A percentile compares a stretch with the other conserved stretches of the same genome.
phyloP scores from a whole-genome alignment of 176 grass and related monocot genomes.

The Aegilops umbellulata region DNA sequence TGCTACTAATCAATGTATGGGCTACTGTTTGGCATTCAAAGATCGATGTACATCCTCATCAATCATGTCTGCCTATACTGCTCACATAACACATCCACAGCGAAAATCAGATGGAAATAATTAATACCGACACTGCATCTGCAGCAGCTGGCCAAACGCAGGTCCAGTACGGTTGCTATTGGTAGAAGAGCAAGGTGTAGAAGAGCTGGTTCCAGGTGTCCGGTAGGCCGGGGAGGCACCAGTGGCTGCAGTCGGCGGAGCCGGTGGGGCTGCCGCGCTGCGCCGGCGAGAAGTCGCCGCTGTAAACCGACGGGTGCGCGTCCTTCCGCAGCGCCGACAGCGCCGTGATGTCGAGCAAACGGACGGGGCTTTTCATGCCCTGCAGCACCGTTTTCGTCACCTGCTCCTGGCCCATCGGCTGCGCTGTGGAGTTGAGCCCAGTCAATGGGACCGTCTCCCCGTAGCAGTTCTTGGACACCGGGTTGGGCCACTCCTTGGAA shows the following conservation, averaged over 20 bases:
- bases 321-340: constrained; percentile 76
- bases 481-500: constrained; percentile 55
- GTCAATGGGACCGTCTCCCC: constrained; percentile 46
- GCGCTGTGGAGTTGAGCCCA: constrained; percentile 50
- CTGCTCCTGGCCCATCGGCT: constrained; percentile 44
- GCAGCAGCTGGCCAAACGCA: not conserved
- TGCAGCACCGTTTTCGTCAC: constrained; percentile 44
- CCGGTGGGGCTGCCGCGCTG: constrained; percentile 60
- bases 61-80: no score
- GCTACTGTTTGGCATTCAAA: no score
- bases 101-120: not conserved
- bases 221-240: constrained; percentile 88
- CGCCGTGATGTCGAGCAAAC: constrained; percentile 63
- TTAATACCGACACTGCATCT: not conserved
- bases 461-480: constrained; percentile 73
- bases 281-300: constrained; percentile 64
- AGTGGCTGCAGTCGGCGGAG: constrained; percentile 87
- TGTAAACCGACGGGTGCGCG: constrained; percentile 79
- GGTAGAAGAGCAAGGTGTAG: constrained; percentile 74
- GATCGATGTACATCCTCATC: no score
- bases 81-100: not conserved
- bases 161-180: not conserved
- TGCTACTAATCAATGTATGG: no score
- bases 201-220: constrained; percentile 98
- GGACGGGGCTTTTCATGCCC: constrained; percentile 50